A percentile compares a stretch with the other conserved stretches of the same genome.
Evolutionary conservation across 2,329 filamentous ascomycete species (phyloP).

Genomic region (Chaetomiaceae sp.): DNA sequence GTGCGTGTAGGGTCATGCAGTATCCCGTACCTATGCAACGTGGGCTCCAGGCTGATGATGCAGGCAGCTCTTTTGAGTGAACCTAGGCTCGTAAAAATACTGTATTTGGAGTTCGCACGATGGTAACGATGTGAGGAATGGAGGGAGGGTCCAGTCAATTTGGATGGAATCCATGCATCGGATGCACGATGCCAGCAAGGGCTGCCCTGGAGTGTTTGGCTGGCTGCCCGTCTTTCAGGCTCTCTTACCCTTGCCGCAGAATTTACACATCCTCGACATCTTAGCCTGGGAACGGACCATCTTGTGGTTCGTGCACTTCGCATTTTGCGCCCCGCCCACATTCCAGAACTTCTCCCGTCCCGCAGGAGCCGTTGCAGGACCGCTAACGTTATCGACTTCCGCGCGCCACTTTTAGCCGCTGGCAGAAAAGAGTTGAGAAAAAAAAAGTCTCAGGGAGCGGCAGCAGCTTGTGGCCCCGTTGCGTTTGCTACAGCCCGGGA

Average conservation of each 20-base stretch:
- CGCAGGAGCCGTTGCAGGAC: not conserved
- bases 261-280: too few species aligned
- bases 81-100: too few species aligned
- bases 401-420: constrained; percentile 17
- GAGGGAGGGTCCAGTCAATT: too few species aligned
- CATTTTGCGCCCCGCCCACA: not conserved
- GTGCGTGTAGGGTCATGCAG: too few species aligned
- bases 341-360: not conserved
- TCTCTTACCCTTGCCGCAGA: too few species aligned
- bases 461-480: not conserved
- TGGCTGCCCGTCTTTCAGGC: too few species aligned
- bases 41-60: not conserved
- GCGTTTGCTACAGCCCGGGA: not conserved
- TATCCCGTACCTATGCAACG: too few species aligned
- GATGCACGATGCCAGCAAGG: too few species aligned
- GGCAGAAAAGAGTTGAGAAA: constrained; percentile 4
- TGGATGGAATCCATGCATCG: too few species aligned
- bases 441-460: constrained; percentile 3
- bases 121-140: too few species aligned
- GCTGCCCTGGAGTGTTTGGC: too few species aligned
- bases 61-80: not conserved
- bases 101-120: too few species aligned
- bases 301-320: not conserved
- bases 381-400: not conserved
- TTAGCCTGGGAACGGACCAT: not conserved